phyloP scores from a whole-genome alignment of 768 basidiomycete genomes.

The Rhizopogon vinicolor region DNA sequence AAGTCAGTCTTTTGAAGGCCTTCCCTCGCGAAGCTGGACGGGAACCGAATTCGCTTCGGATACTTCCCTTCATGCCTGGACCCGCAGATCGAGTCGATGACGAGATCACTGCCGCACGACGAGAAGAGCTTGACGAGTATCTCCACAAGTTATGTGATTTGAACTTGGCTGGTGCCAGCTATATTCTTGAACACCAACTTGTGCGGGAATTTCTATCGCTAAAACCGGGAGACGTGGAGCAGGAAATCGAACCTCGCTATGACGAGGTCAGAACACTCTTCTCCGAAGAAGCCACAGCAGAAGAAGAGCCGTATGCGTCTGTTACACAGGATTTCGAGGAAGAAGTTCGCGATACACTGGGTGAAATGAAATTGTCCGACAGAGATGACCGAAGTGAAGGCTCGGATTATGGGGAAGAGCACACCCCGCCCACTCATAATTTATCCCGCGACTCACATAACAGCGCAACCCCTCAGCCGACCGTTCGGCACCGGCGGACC shows the following conservation, averaged over 20 bases:
- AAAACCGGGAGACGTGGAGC: constrained; percentile 82
- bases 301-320: constrained; percentile 17
- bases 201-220: constrained; percentile 80
- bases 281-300: constrained; percentile 26
- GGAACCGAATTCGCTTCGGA: constrained; percentile 56
- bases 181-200: constrained; percentile 77
- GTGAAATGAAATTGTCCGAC: constrained; percentile 42
- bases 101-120: constrained; percentile 72
- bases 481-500: constrained; percentile 38
- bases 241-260: constrained; percentile 54
- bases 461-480: constrained; percentile 12
- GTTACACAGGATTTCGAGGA: constrained; percentile 33
- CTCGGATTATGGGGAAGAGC: constrained; percentile 62
- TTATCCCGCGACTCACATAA: constrained; percentile 21
- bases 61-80: constrained; percentile 97
- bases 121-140: constrained; percentile 86
- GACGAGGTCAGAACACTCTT: constrained; percentile 57
- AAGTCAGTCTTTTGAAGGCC: constrained; percentile 78
- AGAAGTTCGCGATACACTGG: constrained; percentile 47
- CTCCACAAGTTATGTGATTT: constrained; percentile 75
- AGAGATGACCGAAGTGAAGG: constrained; percentile 50
- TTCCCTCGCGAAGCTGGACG: constrained; percentile 94
- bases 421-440: constrained; percentile 30
- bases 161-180: constrained; percentile 58
- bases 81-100: constrained; percentile 84